Evolutionary conservation across 768 basidiomycete species (phyloP).

Genomic region (Boletus reticulatus): DNA sequence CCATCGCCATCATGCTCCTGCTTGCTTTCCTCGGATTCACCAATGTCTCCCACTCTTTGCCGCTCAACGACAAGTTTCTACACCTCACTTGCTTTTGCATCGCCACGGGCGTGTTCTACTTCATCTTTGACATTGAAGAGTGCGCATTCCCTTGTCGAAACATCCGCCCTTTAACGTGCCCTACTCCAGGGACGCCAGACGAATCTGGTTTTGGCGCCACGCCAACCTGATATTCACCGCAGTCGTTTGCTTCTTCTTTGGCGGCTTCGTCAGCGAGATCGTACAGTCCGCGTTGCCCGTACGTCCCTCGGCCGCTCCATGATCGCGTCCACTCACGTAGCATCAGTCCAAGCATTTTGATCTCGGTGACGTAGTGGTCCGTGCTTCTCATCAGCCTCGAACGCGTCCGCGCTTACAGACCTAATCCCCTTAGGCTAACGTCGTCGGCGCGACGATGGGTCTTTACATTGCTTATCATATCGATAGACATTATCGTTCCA

Average conservation of each 20-base stretch:
- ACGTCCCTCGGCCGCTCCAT: constrained; percentile 17
- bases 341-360: constrained; percentile 69
- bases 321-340: background rate
- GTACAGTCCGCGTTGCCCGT: constrained; percentile 79
- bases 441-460: constrained; percentile 70
- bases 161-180: background rate
- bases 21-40: constrained; percentile 80
- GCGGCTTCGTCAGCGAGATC: constrained; percentile 78
- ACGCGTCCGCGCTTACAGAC: constrained; percentile 5
- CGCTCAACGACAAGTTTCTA: constrained; percentile 75
- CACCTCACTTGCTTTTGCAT: constrained; percentile 76
- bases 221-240: constrained; percentile 65
- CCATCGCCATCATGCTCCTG: constrained; percentile 60
- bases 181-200: constrained; percentile 58
- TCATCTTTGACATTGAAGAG: constrained; percentile 88
- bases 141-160: constrained; percentile 36
- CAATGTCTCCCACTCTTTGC: constrained; percentile 59
- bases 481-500: constrained; percentile 73
- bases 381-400: constrained; percentile 23
- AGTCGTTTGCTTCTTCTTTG: constrained; percentile 73
- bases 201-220: constrained; percentile 88
- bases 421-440: constrained; percentile 60
- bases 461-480: constrained; percentile 63
- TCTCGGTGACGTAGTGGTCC: constrained; percentile 67
- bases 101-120: constrained; percentile 81